A percentile compares a stretch with the other conserved stretches of the same genome.
phyloP scores from a whole-genome alignment of 2,329 filamentous ascomycete species.

The Hypoxylon sp. region DNA sequence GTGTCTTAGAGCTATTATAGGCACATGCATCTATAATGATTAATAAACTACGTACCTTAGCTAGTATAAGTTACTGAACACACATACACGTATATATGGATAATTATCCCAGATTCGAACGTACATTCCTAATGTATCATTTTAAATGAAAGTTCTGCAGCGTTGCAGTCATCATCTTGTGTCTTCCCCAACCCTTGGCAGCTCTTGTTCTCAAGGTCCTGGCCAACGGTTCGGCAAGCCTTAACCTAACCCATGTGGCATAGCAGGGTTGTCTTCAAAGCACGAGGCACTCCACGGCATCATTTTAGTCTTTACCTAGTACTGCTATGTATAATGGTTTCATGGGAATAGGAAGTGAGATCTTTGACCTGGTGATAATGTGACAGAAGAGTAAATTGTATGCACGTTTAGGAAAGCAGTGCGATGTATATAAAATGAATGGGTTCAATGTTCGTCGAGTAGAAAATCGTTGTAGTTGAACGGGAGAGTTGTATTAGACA shows the following conservation, averaged over 20 bases:
- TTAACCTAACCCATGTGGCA: conserved; percentile 37
- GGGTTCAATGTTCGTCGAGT: background rate
- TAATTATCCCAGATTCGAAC: conserved; percentile 7
- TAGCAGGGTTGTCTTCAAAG: conserved; percentile 14
- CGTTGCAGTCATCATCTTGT: conserved; percentile 41
- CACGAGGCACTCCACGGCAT: conserved; percentile 33
- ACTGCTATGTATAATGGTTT: conserved; percentile 27
- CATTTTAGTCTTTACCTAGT: conserved; percentile 26
- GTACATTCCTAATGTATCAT: conserved; percentile 34
- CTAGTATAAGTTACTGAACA: background rate
- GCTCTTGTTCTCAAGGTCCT: conserved; percentile 23
- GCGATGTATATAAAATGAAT: background rate
- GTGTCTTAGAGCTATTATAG: background rate
- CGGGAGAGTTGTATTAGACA: conserved; percentile 2
- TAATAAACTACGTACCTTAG: background rate
- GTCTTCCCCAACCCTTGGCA: conserved; percentile 29
- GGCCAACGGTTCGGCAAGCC: conserved; percentile 34
- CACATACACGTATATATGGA: background rate
- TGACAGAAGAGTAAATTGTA: conserved; percentile 6
- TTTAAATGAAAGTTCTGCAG: conserved; percentile 30
- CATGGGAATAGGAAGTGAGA: conserved; percentile 25
- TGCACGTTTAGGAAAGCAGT: conserved; percentile 28
- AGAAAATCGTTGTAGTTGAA: background rate
- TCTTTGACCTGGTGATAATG: conserved; percentile 24
- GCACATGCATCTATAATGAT: background rate